A percentile compares a stretch with the other conserved stretches of the same genome.
These are phyloP conservation scores for Kuraishia floccosa DNA, from an alignment of 805 yeast species.

Conservation along the genomic window DNA sequence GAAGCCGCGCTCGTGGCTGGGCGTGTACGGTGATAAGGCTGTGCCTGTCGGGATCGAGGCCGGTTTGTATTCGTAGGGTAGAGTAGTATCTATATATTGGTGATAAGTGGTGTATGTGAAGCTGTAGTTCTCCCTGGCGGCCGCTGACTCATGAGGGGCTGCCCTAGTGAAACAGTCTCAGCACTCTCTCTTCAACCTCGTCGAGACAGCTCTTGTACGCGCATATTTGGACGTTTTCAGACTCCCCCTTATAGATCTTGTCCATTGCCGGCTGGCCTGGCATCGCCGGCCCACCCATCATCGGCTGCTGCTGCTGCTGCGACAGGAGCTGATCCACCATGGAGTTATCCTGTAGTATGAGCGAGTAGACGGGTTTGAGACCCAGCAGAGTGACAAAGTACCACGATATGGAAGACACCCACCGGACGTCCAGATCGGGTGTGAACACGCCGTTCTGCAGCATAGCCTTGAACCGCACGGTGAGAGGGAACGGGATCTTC, in stretches of 20 bases:
- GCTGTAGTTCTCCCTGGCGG: no score
- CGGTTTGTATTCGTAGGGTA: no score
- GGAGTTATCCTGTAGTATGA: slow-evolving; percentile 45
- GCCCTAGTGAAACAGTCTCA: no score
- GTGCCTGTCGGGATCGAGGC: slow-evolving; percentile 61
- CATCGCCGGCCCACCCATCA: slow-evolving; percentile 19
- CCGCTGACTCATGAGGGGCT: no score
- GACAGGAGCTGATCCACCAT: slow-evolving; percentile 32
- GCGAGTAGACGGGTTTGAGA: slow-evolving; percentile 63
- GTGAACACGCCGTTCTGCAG: slow-evolving; percentile 81
- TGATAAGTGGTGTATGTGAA: no score
- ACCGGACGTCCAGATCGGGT: slow-evolving; percentile 75
- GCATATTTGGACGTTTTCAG: slow-evolving; percentile 57
- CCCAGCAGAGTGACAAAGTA: slow-evolving; percentile 85
- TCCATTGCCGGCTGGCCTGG: slow-evolving; percentile 56
- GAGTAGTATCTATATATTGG: no score
- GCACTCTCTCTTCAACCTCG: slow-evolving; percentile 55
- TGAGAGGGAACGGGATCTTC: slow-evolving; percentile 86
- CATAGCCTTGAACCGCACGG: slow-evolving; percentile 85
- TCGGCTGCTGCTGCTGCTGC: slow-evolving; percentile 22
- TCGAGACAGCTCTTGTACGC: slow-evolving; percentile 44
- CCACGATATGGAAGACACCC: slow-evolving; percentile 95
- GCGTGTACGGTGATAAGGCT: slow-evolving; percentile 70
- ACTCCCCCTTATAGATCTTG: slow-evolving; percentile 54
- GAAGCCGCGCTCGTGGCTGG: slow-evolving; percentile 72